A percentile compares a stretch with the other conserved stretches of the same genome.
Conservation (phyloP, 805 yeast species). For the Candida lessepsii region DNA sequence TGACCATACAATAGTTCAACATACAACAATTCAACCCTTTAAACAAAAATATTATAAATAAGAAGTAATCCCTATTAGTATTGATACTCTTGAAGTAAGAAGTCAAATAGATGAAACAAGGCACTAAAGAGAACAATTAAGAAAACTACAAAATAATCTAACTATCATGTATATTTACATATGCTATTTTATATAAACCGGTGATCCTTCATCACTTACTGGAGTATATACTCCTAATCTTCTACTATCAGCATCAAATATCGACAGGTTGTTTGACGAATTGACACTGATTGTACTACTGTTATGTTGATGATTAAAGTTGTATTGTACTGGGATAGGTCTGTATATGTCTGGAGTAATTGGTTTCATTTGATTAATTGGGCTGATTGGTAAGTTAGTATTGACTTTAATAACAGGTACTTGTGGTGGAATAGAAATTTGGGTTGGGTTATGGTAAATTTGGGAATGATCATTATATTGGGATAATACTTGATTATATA, state of each 20-base stretch:
- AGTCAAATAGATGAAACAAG: too few relatives aligned
- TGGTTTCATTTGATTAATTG: neutral
- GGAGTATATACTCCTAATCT: conserved; percentile 30
- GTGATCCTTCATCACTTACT: conserved; percentile 28
- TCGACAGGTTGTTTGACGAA: conserved; percentile 16
- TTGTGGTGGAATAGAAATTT: conserved; percentile 7
- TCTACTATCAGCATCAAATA: conserved; percentile 20
- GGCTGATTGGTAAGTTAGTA: conserved; percentile 1
- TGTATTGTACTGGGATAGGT: conserved; percentile 15
- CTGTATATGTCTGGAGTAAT: conserved; percentile 13
- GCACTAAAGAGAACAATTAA: too few relatives aligned
- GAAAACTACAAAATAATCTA: neutral
- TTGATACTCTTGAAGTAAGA: too few relatives aligned
- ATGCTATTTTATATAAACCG: conserved; percentile 11
- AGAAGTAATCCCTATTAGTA: too few relatives aligned
- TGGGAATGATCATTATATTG: conserved; percentile 14
- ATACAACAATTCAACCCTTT: too few relatives aligned
- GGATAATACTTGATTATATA: conserved; percentile 21
- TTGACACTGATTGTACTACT: conserved; percentile 28
- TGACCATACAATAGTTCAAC: too few relatives aligned
- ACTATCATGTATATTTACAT: conserved; percentile 5
- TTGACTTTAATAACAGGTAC: conserved; percentile 3
- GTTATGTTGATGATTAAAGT: conserved; percentile 20
- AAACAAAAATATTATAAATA: too few relatives aligned
- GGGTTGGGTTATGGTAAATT: conserved; percentile 5